These are phyloP conservation scores for Scheffersomyces spartinae DNA, from an alignment of 805 yeast species.

Conservation along the genomic window DNA sequence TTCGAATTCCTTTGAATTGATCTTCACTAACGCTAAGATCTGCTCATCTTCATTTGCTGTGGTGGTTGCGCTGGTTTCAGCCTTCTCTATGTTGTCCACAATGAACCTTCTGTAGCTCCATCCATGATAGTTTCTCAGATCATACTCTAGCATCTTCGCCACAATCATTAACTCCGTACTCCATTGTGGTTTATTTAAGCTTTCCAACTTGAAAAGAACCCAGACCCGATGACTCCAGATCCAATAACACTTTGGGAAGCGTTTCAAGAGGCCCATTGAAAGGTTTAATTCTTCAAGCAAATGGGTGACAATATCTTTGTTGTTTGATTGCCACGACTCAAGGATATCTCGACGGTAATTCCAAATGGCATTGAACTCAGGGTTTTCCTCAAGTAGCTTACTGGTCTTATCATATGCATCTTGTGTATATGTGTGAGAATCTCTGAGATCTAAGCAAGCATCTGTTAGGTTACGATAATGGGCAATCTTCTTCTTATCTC, in stretches of 20 bases:
- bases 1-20: slow-evolving; percentile 45
- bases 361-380: slow-evolving; percentile 87
- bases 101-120: slow-evolving; percentile 88
- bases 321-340: slow-evolving; percentile 13
- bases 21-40: slow-evolving; percentile 11
- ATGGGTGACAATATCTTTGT: slow-evolving; percentile 11
- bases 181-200: slow-evolving; percentile 50
- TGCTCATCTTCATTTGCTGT: slow-evolving; percentile 1
- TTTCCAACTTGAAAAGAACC: slow-evolving; percentile 41
- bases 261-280: slow-evolving; percentile 43
- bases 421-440: slow-evolving; percentile 7
- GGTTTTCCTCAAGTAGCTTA: slow-evolving; percentile 50
- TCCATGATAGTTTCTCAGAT: slow-evolving; percentile 84
- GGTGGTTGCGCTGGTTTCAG: too few species aligned
- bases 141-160: slow-evolving; percentile 53
- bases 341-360: slow-evolving; percentile 75
- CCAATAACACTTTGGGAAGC: slow-evolving; percentile 89
- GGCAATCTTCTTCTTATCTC: slow-evolving; percentile 51
- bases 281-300: slow-evolving; percentile 52
- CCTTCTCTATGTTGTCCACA: slow-evolving; percentile 28
- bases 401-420: slow-evolving; percentile 44
- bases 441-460: slow-evolving; percentile 24
- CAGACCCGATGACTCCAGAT: slow-evolving; percentile 90
- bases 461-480: slow-evolving; percentile 38
- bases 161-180: slow-evolving; percentile 59